These are phyloP conservation scores for Neoscytalidium dimidiatum DNA, from an alignment of 2,329 filamentous ascomycete species.

Conservation along the genomic window DNA sequence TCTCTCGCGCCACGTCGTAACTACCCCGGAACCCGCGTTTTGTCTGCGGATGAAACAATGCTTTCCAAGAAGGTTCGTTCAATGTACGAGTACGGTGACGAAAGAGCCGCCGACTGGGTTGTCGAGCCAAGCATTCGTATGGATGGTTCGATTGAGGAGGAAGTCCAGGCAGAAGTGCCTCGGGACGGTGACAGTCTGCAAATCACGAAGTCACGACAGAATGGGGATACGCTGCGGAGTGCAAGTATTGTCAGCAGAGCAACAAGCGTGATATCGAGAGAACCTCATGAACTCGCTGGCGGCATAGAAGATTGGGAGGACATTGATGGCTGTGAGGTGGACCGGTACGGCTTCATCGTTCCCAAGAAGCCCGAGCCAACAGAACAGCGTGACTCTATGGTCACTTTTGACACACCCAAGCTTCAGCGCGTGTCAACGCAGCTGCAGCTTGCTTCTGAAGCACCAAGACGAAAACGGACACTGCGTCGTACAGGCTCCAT, in stretches of 20 bases:
- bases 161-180: not conserved
- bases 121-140: not conserved
- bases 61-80: constrained; percentile 63
- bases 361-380: constrained; percentile 42
- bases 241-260: constrained; percentile 26
- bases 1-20: constrained; percentile 10
- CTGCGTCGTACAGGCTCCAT: constrained; percentile 53
- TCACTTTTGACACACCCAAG: constrained; percentile 39
- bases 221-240: constrained; percentile 27
- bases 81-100: constrained; percentile 65
- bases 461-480: constrained; percentile 56
- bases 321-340: constrained; percentile 59
- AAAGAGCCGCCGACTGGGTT: constrained; percentile 51
- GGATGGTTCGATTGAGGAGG: constrained; percentile 17
- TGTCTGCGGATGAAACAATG: constrained; percentile 66
- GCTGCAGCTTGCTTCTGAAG: constrained; percentile 57
- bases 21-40: constrained; percentile 43
- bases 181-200: constrained; percentile 2
- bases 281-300: constrained; percentile 59
- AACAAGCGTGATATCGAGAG: constrained; percentile 45
- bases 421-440: constrained; percentile 63
- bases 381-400: constrained; percentile 32
- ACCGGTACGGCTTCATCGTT: constrained; percentile 67
- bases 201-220: constrained; percentile 4
- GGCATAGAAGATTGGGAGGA: constrained; percentile 68